phyloP scores from a whole-genome alignment of 2,329 filamentous ascomycete genomes.

The Curvularia sp. region DNA sequence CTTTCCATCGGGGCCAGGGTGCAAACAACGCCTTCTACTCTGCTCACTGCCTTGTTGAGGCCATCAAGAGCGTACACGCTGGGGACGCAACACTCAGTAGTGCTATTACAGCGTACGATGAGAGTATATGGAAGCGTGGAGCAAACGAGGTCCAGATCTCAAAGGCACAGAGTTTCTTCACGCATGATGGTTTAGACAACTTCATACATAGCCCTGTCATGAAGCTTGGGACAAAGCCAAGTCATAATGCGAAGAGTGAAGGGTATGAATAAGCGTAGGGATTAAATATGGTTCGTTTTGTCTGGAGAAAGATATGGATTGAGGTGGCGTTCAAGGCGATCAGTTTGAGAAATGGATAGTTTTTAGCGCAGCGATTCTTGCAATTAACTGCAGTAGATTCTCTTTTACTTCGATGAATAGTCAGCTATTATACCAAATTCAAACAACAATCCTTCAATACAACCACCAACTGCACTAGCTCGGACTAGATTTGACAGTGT shows the following conservation, averaged over 20 bases:
- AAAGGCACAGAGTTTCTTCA: conserved; percentile 43
- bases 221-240: conserved; percentile 40
- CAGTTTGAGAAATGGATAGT: background rate
- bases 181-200: conserved; percentile 40
- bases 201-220: conserved; percentile 43
- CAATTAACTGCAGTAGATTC: no score
- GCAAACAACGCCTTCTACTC: conserved; percentile 49
- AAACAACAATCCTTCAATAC: no score
- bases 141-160: conserved; percentile 43
- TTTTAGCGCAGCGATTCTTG: background rate
- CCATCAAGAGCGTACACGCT: conserved; percentile 28
- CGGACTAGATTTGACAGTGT: no score
- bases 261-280: conserved; percentile 25
- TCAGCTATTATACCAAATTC: background rate
- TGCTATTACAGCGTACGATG: conserved; percentile 38
- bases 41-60: conserved; percentile 37
- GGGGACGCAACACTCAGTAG: conserved; percentile 16
- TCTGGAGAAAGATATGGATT: background rate
- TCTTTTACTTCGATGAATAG: background rate
- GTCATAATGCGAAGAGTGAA: conserved; percentile 38
- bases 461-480: no score
- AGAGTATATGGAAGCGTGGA: conserved; percentile 38
- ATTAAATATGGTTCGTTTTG: background rate
- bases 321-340: background rate
- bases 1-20: conserved; percentile 50